These are phyloP conservation scores for Pisolithus marmoratus DNA, from an alignment of 768 basidiomycete species.

Conservation along the genomic window DNA sequence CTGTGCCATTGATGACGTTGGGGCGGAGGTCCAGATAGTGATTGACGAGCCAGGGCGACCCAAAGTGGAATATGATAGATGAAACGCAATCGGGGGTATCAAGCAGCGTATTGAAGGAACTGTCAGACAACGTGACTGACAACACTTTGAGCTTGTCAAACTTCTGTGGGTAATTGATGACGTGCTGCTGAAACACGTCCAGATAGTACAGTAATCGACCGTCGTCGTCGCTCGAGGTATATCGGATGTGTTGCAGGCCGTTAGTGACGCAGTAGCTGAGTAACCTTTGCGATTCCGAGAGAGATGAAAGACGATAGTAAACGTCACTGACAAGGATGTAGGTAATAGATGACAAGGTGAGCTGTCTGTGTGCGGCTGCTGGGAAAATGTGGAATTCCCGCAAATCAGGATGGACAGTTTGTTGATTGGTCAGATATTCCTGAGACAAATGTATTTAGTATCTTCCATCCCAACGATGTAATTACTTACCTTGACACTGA, in stretches of 20 bases:
- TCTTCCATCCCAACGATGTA: not conserved
- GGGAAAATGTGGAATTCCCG: not conserved
- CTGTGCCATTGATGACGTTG: not conserved
- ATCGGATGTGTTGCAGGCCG: not conserved
- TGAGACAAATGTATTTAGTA: not conserved
- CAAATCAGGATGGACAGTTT: not conserved
- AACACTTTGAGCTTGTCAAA: not conserved
- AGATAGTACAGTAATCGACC: not conserved
- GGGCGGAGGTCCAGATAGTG: not conserved
- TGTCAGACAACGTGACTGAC: too few species aligned
- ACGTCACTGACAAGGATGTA: not conserved
- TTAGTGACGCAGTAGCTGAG: not conserved
- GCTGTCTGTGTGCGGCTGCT: not conserved
- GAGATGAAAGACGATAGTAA: not conserved
- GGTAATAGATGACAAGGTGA: not conserved
- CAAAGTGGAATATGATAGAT: not conserved
- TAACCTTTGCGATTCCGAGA: not conserved
- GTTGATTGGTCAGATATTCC: conserved; percentile 11
- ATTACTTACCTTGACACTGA: conserved; percentile 17
- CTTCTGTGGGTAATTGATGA: not conserved
- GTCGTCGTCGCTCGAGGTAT: not conserved
- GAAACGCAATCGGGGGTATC: not conserved
- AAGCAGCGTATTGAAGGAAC: not conserved
- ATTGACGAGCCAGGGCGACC: not conserved
- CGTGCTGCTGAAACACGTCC: not conserved